These are phyloP conservation scores for Monosporascus sp. DNA, from an alignment of 2,329 filamentous ascomycete species.

Conservation along the genomic window DNA sequence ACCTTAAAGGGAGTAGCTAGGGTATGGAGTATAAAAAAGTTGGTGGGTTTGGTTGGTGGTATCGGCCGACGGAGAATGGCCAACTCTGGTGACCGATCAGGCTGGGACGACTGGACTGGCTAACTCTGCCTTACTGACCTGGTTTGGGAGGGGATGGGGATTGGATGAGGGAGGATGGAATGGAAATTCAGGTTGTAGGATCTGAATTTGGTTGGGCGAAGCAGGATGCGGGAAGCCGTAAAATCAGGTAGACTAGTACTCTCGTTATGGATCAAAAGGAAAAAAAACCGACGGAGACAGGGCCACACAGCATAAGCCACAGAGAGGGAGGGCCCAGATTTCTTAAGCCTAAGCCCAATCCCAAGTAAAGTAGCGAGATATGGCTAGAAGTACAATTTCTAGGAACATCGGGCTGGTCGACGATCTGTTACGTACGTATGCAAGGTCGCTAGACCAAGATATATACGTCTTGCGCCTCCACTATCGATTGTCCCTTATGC, in stretches of 20 bases:
- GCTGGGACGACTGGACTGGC: slow-evolving; percentile 18
- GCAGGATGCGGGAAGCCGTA: not conserved
- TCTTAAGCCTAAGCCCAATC: not conserved
- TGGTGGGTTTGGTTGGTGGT: too few relatives aligned
- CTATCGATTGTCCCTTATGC: too few relatives aligned
- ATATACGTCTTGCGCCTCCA: not conserved
- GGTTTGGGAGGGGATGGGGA: slow-evolving; percentile 3
- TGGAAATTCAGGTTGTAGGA: not conserved
- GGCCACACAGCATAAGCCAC: not conserved
- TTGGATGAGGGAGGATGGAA: not conserved
- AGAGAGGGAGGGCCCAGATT: not conserved
- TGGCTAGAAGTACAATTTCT: not conserved
- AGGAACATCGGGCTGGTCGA: too few relatives aligned
- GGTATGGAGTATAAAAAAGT: not conserved
- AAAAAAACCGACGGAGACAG: not conserved
- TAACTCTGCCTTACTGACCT: not conserved
- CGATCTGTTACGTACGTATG: not conserved
- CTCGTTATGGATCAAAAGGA: not conserved
- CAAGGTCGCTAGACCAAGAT: not conserved
- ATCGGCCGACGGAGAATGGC: not conserved
- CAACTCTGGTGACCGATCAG: slow-evolving; percentile 6
- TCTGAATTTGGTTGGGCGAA: not conserved
- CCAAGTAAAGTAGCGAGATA: not conserved
- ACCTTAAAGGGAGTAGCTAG: not conserved
- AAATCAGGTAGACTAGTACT: not conserved